Conservation (phyloP, 108 stramenopile genomes). For the Schizochytrium sp. region DNA sequence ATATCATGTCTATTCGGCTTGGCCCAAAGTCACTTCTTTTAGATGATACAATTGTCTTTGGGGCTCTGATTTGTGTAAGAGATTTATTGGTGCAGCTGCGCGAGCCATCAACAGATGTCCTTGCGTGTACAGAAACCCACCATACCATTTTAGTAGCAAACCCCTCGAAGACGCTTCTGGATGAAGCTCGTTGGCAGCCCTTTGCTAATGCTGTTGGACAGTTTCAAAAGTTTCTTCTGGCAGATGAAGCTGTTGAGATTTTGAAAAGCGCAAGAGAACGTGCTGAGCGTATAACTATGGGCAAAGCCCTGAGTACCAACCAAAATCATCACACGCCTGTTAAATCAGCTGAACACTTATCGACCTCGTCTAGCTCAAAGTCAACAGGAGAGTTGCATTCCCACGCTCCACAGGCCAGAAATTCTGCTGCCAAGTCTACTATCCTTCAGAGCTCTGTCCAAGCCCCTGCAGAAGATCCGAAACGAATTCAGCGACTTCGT, state of each 20-base stretch:
- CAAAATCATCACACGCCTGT: too few species aligned
- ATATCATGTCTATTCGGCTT: background rate
- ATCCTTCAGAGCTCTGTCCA: too few species aligned
- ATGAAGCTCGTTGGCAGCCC: background rate
- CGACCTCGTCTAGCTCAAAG: too few species aligned
- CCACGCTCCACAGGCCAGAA: too few species aligned
- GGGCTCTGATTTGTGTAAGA: background rate
- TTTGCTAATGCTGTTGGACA: background rate
- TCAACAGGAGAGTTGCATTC: too few species aligned
- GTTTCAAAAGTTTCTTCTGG: background rate
- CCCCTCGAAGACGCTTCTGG: background rate
- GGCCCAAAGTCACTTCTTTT: background rate
- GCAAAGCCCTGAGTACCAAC: too few species aligned
- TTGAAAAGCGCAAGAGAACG: background rate
- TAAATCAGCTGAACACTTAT: too few species aligned
- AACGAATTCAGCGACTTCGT: background rate
- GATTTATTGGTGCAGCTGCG: background rate
- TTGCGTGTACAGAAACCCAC: background rate
- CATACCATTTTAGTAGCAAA: background rate
- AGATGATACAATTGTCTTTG: background rate
- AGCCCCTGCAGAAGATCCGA: background rate
- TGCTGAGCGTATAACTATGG: background rate
- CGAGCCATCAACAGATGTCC: background rate
- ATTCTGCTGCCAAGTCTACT: too few species aligned
- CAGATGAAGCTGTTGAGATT: background rate